These are phyloP conservation scores for Tolypocladium ovalisporum DNA, from an alignment of 2,329 filamentous ascomycete species.

Conservation along the genomic window DNA sequence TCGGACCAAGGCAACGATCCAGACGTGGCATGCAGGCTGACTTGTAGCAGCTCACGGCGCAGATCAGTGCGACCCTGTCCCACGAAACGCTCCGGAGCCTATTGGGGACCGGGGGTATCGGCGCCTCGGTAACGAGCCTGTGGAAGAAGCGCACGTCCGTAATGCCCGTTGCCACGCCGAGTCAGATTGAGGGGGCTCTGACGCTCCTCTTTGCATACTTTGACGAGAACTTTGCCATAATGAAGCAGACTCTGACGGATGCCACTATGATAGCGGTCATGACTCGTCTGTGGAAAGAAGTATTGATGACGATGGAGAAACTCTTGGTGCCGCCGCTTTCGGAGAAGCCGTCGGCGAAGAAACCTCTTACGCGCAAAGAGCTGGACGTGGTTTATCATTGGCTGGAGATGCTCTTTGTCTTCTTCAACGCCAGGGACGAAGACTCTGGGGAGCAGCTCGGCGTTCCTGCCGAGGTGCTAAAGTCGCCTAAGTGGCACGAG, in stretches of 20 bases:
- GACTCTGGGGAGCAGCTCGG: conserved; percentile 70
- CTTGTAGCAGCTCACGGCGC: conserved; percentile 61
- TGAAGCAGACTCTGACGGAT: conserved; percentile 92
- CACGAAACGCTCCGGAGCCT: conserved; percentile 66
- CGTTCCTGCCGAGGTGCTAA: conserved; percentile 82
- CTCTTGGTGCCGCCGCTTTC: conserved; percentile 88
- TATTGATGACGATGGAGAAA: conserved; percentile 79
- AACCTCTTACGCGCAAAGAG: conserved; percentile 74
- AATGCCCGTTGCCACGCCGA: conserved; percentile 49
- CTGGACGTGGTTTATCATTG: conserved; percentile 92
- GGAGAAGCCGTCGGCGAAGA: conserved; percentile 84
- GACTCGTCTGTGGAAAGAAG: conserved; percentile 96
- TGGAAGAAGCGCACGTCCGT: conserved; percentile 51
- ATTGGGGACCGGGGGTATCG: conserved; percentile 56
- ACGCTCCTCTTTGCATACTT: conserved; percentile 87
- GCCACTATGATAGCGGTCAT: conserved; percentile 98
- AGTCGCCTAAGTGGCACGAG: conserved; percentile 97
- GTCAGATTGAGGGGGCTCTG: conserved; percentile 70
- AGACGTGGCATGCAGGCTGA: conserved; percentile 4
- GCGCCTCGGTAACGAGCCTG: conserved; percentile 62
- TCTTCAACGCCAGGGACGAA: conserved; percentile 91
- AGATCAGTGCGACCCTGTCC: conserved; percentile 85
- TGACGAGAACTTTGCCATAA: conserved; percentile 96
- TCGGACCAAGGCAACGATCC: neutral
- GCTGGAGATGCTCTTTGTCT: conserved; percentile 81